phyloP scores from a whole-genome alignment of 148 eudicot species.

The Polygonum maritimum region DNA sequence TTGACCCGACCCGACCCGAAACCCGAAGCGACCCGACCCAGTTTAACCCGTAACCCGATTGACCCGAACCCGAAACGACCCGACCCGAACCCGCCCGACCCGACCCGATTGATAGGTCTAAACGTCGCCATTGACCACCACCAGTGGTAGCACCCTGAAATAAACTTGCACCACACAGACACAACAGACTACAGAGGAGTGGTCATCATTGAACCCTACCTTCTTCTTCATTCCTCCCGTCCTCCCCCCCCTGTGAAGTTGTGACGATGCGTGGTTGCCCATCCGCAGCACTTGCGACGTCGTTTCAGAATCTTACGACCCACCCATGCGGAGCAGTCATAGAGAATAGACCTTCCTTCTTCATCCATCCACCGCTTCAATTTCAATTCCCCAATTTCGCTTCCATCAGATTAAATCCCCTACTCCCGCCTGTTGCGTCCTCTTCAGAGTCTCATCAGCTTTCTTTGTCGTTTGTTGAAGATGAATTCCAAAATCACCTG shows the following conservation, averaged over 20 bases:
- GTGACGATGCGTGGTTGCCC: not conserved
- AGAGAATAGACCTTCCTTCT: not conserved
- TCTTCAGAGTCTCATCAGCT: constrained; percentile 1
- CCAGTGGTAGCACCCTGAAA: not conserved
- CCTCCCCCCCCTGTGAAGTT: too few species aligned
- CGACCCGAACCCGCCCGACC: too few species aligned
- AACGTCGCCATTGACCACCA: not conserved
- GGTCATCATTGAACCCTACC: not conserved
- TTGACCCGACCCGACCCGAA: too few species aligned
- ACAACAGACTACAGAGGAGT: not conserved
- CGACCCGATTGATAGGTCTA: too few species aligned
- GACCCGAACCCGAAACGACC: too few species aligned
- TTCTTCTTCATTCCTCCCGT: not conserved
- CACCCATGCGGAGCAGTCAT: not conserved
- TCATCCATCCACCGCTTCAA: not conserved
- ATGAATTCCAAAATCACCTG: not conserved
- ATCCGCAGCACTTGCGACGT: not conserved
- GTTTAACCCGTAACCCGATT: too few species aligned
- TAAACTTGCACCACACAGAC: not conserved
- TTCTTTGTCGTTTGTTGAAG: not conserved
- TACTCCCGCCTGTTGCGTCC: not conserved
- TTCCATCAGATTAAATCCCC: not conserved
- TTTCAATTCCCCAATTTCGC: not conserved
- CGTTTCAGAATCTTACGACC: not conserved
- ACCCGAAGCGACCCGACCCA: too few species aligned